Evolutionary conservation across 1,139 yeast genomes (phyloP), one percentile per base, ranked within the genome.

Genomic region (Sugiyamaella pinicola): DNA sequence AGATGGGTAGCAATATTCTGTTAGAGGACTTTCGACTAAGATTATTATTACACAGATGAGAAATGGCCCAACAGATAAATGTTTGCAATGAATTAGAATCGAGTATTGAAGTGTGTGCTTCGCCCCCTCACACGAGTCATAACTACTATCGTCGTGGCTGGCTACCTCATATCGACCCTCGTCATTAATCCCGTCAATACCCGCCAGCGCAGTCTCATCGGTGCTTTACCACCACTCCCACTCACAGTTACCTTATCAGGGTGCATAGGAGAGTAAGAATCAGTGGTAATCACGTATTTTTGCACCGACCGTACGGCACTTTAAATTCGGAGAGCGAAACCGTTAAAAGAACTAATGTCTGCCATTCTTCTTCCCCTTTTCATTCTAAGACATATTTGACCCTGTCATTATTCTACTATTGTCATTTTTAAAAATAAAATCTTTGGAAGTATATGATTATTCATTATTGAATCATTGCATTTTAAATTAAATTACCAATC

Each of bases 321-420:
- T n/a, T 26, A 13, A n/a, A 15, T 43, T 43, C 47, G 47, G 47
- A 43, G 38, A 33, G 47, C 47, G 47, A 43, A 19, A 31, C 17
- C 31, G 12, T 26, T 26, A n/a, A n/a, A n/a, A n/a, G n/a, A n/a
- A n/a, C n/a, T n/a, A 26, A 26, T 26, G 31, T n/a, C 31, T 2
- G 9, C 31, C 9, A 26, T 26, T 26, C 9, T n/a, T 26, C 12
- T 8, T 31, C 13, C 13, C 17, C 12, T n/a, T 31, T 31, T 3
- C 3, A 13, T 31, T 13, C 17, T 24, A 6, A 24, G 28, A 24
- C 28, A 24, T 24, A 31, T n/a, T 31, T 8, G 7, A 31, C 17
- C 13, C 17, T 31, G 17, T 31, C 17, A n/a, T 31, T 31, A 4
- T 4, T n/a, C n/a, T 31, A 10, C 34, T 12, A 31, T 31, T 31